Evolutionary conservation across 768 basidiomycete species (phyloP).

Genomic region (Hemileccinum rubropunctum): DNA sequence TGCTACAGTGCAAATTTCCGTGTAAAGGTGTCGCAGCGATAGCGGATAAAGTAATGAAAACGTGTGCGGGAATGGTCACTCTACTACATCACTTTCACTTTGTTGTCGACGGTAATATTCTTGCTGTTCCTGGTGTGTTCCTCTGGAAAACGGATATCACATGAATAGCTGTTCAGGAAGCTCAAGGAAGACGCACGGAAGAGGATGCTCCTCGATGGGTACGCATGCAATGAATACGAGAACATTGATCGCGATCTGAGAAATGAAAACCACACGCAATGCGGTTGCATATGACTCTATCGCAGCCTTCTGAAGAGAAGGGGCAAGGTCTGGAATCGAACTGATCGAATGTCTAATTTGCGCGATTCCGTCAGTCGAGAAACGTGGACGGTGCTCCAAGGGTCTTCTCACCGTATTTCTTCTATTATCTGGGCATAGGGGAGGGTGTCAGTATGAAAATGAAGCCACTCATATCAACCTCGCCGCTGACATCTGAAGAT

Average conservation of each 20-base stretch:
- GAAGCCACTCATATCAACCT: conserved; percentile 24
- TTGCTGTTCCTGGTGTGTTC: conserved; percentile 61
- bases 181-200: conserved; percentile 39
- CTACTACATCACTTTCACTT: conserved; percentile 12
- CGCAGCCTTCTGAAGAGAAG: conserved; percentile 55
- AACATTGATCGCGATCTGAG: conserved; percentile 66
- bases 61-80: conserved; percentile 17
- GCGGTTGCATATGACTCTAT: conserved; percentile 78
- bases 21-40: conserved; percentile 19
- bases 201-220: conserved; percentile 71
- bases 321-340: conserved; percentile 64
- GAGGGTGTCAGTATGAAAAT: conserved; percentile 16
- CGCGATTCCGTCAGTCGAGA: conserved; percentile 12
- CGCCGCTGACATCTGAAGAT: conserved; percentile 60
- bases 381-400: conserved; percentile 13
- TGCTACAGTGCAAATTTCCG: conserved; percentile 31
- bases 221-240: conserved; percentile 65
- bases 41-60: conserved; percentile 2
- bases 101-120: conserved; percentile 48
- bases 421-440: conserved; percentile 60
- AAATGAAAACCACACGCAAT: conserved; percentile 78
- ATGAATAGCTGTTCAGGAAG: conserved; percentile 17
- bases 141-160: conserved; percentile 38
- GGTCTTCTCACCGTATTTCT: conserved; percentile 51
- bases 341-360: conserved; percentile 61